Conservation (phyloP, 441 rosid species). For the Corymbia citriodora region DNA sequence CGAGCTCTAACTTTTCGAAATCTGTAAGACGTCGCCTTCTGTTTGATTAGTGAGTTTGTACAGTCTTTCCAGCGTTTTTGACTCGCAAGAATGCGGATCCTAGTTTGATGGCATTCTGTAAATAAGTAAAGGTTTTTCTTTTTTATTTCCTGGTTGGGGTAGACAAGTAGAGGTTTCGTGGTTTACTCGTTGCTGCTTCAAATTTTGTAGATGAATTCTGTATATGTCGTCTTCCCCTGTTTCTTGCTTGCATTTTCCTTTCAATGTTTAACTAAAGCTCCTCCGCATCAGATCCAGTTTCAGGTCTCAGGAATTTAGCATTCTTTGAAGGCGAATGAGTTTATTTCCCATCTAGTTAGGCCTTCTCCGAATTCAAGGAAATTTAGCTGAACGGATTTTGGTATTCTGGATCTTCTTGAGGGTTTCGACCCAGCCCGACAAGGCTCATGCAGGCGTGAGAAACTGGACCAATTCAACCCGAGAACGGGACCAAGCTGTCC, state of each 20-base stretch:
- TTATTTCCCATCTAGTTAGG: neutral
- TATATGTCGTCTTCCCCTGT: neutral
- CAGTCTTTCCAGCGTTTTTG: neutral
- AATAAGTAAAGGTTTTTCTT: neutral
- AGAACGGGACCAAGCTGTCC: neutral
- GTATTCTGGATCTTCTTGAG: neutral
- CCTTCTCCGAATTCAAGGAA: neutral
- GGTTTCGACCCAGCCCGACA: neutral
- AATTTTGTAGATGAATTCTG: neutral
- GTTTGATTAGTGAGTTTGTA: constrained; percentile 32
- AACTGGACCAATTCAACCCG: neutral
- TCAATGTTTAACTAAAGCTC: neutral
- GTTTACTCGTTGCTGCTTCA: neutral
- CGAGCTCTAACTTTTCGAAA: constrained; percentile 45
- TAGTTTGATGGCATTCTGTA: neutral
- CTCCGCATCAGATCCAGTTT: neutral
- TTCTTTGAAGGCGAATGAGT: neutral
- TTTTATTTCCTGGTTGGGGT: neutral
- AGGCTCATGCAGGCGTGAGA: neutral
- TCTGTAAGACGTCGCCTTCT: constrained; percentile 73
- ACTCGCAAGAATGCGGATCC: neutral
- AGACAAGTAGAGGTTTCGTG: neutral
- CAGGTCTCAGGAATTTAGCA: neutral
- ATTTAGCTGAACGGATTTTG: neutral
- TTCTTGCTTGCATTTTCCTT: neutral